Percentiles rank a stretch among this genome's conserved stretches.
phyloP scores from a whole-genome alignment of 108 stramenopile species.

The Parmales sp. region DNA sequence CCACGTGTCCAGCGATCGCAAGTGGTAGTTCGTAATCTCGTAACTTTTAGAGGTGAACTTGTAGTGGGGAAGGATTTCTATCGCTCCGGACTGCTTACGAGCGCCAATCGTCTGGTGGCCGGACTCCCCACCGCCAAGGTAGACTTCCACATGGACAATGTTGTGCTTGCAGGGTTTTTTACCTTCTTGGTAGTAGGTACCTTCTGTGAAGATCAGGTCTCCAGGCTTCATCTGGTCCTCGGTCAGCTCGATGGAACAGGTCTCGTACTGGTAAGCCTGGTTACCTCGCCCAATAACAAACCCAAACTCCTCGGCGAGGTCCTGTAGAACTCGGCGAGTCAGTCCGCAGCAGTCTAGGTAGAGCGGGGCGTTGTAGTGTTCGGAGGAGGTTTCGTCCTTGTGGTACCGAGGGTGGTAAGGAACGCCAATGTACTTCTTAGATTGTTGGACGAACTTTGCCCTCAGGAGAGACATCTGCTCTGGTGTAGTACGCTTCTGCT shows the following conservation, averaged over 20 bases:
- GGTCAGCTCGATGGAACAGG: constrained; percentile 13
- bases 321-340: constrained; percentile 18
- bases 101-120: constrained; percentile 12
- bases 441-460: constrained; percentile 17
- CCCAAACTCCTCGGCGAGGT: constrained; percentile 24
- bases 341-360: constrained; percentile 29
- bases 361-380: constrained; percentile 14
- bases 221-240: constrained; percentile 13
- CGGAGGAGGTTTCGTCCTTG: not conserved
- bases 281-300: constrained; percentile 24
- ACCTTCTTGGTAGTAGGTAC: constrained; percentile 9
- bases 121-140: constrained; percentile 17
- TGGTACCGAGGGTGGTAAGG: constrained; percentile 29
- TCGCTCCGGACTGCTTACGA: constrained; percentile 16
- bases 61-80: constrained; percentile 15
- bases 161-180: constrained; percentile 17
- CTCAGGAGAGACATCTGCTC: constrained; percentile 13
- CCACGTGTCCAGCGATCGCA: constrained; percentile 17
- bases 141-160: constrained; percentile 31
- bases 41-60: constrained; percentile 14
- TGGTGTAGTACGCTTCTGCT: not conserved
- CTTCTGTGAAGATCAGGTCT: constrained; percentile 26
- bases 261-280: constrained; percentile 31
- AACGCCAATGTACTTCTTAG: constrained; percentile 23
- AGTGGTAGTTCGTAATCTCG: constrained; percentile 7